Evolutionary conservation across 768 basidiomycete species (phyloP), one percentile per base, ranked within the genome.

Genomic region (Austroboletus festivus): DNA sequence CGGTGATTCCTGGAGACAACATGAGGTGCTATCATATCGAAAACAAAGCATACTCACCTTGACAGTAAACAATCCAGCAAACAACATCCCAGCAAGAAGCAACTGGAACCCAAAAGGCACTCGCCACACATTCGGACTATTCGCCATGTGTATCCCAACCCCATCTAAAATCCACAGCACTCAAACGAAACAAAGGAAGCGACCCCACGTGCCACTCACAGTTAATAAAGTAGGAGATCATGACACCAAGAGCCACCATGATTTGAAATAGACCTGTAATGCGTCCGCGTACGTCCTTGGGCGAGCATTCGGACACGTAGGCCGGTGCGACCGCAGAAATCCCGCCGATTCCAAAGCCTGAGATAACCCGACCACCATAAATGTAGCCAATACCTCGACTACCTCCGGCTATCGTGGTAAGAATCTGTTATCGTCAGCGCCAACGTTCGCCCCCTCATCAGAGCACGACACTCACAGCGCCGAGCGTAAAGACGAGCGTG

Each of bases 221-320:
- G 58, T 90, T 88, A 56, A 89, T 74, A 64, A 87, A 89, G 66
- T 89, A 90, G 0, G 85, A 87, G 49, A 93, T 72, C 82, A 91
- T 90, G 52, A 89, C 89, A 44, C 90, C 91, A 42, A 81, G 72
- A 20, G 89, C 86, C 31, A 79, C 89, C 80, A 89, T 85, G 65
- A 93, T 81, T 64, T 93, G 91, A 76, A 92, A 92, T 26, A 88
- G 60, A 38, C 90, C 89, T 0, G 88, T 91, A 55, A 93, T 89
- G 42, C 87, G 77, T 6, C 90, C 91, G 52, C 92, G 84, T 6
- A 91, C 86, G 19, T 89, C 76, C 63, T 92, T 93, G 5, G 93
- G 93, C 2, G 84, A 77, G 64, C 89, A 91, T 65, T 94, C 93
- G 10, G 87, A 85, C 19, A 93, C 89, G 60, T 81, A 94, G 1